Conservation (phyloP, 2,329 filamentous ascomycete species). For the Aspergillus arachidicola region DNA sequence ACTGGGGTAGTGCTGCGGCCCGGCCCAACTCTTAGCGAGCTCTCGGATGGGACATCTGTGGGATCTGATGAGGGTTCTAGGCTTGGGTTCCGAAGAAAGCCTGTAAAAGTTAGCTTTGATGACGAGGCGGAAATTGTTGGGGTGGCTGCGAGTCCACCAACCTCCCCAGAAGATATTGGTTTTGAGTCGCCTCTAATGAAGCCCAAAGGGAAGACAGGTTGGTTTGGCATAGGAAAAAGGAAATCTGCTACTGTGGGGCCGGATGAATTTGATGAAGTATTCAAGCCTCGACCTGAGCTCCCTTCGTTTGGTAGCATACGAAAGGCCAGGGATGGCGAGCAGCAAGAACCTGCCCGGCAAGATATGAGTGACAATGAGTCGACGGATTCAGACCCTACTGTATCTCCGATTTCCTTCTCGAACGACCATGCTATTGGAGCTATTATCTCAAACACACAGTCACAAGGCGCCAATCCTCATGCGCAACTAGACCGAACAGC, state of each 20-base stretch:
- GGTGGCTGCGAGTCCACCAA: slow-evolving; percentile 44
- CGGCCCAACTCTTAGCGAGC: slow-evolving; percentile 51
- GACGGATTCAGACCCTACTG: slow-evolving; percentile 49
- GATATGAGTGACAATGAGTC: slow-evolving; percentile 36
- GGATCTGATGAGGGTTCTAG: slow-evolving; percentile 48
- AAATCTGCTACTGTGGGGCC: slow-evolving; percentile 36
- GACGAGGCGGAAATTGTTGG: slow-evolving; percentile 56
- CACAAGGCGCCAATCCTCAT: slow-evolving; percentile 4
- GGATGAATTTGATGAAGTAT: slow-evolving; percentile 58
- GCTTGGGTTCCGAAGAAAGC: slow-evolving; percentile 53
- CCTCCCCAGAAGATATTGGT: slow-evolving; percentile 42
- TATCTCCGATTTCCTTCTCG: slow-evolving; percentile 42
- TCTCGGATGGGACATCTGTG: slow-evolving; percentile 59
- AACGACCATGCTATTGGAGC: slow-evolving; percentile 56
- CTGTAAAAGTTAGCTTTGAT: slow-evolving; percentile 69
- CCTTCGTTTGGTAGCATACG: slow-evolving; percentile 67
- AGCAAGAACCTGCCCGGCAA: slow-evolving; percentile 19
- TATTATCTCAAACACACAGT: slow-evolving; percentile 49
- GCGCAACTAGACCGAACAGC: background rate
- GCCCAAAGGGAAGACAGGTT: slow-evolving; percentile 36
- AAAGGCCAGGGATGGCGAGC: slow-evolving; percentile 42
- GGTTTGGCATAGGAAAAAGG: slow-evolving; percentile 41
- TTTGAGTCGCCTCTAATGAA: slow-evolving; percentile 38
- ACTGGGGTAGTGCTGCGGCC: slow-evolving; percentile 23
- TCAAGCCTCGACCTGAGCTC: slow-evolving; percentile 61